Evolutionary conservation across 2,329 filamentous ascomycete genomes (phyloP), one percentile per base, ranked within the genome.

Genomic region (Phoma herbarum): DNA sequence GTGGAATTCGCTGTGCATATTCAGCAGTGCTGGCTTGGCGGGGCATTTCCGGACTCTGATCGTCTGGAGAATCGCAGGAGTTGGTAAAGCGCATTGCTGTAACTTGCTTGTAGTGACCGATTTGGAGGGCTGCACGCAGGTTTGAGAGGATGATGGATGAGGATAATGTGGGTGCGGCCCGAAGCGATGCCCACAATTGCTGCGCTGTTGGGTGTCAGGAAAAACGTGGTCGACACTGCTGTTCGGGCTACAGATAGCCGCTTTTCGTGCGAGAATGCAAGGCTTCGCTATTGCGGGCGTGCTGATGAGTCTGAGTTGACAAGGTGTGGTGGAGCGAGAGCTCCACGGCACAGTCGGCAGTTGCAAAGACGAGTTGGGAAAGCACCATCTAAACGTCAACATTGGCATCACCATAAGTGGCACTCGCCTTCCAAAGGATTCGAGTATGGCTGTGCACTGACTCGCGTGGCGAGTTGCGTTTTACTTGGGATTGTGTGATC

Each of bases 21-120:
- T 31, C 43, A 52, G 46, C 50, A 25, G 31, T 42, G 46, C 22
- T 55, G 35, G 47, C 57, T 60, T 56, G 52, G 57, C 52, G 37
- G 33, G 12, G 37, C 42, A 48, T 25, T 31, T 42, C 48, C 35
- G 43, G 47, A 25, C 35, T 16, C 52, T 47, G 52, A 60, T 60
- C 57, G 47, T 23, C 57, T 60, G 26, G 28, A 51, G 22, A 46
- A 28, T 54, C n/a, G 45, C 45, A 42, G n/a, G n/a, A 49, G 20
- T 23, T 41, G 46, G 50, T 46, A 22, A 45, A 25, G 50, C 37
- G 44, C 25, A 20, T 12, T 23, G 41, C 39, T 37, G 45, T 28
- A 42, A 46, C 39, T 14, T 23, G 26, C 39, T 37, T 39, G 28
- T 46, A 46, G 50, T 45, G 41, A 54, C 25, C 14, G 22, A 10